Evolutionary conservation across 1,284 basidiomycete species (phyloP), one percentile per base, ranked within the genome.

Genomic region (Ustilago vetiveriae): DNA sequence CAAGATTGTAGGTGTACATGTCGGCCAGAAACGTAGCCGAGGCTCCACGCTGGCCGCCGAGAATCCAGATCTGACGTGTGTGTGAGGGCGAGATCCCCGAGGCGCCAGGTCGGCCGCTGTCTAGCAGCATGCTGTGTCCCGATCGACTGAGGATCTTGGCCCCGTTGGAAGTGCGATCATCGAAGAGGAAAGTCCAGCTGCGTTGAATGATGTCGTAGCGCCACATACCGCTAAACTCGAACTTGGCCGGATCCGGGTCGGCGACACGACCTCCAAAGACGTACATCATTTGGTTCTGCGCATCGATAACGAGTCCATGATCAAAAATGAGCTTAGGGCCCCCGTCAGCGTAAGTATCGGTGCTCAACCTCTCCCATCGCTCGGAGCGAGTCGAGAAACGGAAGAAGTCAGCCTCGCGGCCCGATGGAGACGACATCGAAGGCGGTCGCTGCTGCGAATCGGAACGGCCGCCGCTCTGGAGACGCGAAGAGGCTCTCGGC

Each of bases 261-360:
- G 89, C 86, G 8, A 91, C 84, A 9, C 89, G 86, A 3, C 91
- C 91, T 10, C 91, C 91, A 68, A 89, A 90, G 10, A 92, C 87
- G 66, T 91, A 92, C 17, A 93, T 79, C 14, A 88, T 85, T 77
- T 90, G 90, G 0, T 86, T 83, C 16, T 90, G 88, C 23, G 86
- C 85, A 73, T 92, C 90, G 65, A 92, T 87, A 33, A 85, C 88
- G 87, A 92, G 90, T 77, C 91, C 89, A 75, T 92, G 91, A 78
- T 92, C 91, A 71, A 88, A 90, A 46, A 92, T 84, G 30, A 92
- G 84, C 2, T 88, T 88, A 6, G 91, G 91, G 0, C 90, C 90
- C 10, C 88, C 88, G 7, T 86, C 85, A 16, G 59, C 46, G 17
- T 70, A 54, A 6, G 79, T 82, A 36, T 83, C 78, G n/a, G 43